Evolutionary conservation across 345 rosid genomes (phyloP).

Genomic region (Eucalyptus polyanthemos): DNA sequence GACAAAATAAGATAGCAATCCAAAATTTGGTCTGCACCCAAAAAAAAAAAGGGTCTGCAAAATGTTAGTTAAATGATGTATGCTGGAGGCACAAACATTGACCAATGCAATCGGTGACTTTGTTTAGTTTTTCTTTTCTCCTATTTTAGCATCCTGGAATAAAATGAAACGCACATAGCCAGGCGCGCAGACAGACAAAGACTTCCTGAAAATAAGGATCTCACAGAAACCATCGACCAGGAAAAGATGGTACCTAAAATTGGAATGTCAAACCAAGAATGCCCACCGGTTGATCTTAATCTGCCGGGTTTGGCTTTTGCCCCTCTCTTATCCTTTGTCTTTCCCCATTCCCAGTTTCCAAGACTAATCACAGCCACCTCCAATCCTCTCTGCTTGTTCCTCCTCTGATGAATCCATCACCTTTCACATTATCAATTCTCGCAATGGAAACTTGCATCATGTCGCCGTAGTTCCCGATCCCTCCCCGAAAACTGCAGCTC

Average conservation of each 20-base stretch:
- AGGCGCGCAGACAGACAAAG: background rate
- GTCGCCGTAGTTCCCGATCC: background rate
- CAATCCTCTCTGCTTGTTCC: background rate
- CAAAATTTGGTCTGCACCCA: background rate
- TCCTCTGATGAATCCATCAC: background rate
- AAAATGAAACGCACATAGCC: background rate
- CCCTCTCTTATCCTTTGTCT: background rate
- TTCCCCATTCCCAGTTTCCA: background rate
- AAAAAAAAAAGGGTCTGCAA: background rate
- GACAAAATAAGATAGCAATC: background rate
- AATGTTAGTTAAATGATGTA: background rate
- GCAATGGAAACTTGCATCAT: background rate
- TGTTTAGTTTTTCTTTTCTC: background rate
- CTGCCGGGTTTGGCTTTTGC: background rate
- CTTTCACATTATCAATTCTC: background rate
- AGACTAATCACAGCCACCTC: background rate
- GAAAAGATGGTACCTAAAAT: conserved; percentile 1
- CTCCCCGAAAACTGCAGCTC: background rate
- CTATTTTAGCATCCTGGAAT: background rate
- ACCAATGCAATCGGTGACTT: background rate
- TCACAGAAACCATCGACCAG: conserved; percentile 6
- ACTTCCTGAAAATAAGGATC: conserved; percentile 29
- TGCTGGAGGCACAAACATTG: background rate
- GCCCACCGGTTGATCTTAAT: background rate
- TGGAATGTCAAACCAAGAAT: background rate